These are phyloP conservation scores for Candida oleophila DNA, from an alignment of 805 yeast genomes.

Conservation along the genomic window DNA sequence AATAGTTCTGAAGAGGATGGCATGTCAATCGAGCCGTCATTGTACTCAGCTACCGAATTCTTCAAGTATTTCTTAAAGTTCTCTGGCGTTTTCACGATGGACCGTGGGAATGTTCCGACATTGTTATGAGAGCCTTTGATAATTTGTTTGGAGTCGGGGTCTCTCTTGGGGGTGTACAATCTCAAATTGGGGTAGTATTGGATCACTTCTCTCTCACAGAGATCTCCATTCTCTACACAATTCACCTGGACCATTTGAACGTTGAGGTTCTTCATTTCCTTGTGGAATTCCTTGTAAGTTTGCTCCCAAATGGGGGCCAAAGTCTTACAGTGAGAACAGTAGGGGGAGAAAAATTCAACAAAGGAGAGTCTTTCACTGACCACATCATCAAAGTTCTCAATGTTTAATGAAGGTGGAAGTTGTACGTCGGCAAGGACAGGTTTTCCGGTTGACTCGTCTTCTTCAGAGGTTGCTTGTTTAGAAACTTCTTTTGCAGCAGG, in stretches of 20 bases:
- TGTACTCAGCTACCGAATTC: slow-evolving; percentile 49
- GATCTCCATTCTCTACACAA: slow-evolving; percentile 83
- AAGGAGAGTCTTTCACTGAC: slow-evolving; percentile 61
- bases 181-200: slow-evolving; percentile 67
- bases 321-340: slow-evolving; percentile 76
- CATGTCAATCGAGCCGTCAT: slow-evolving; percentile 34
- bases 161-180: slow-evolving; percentile 60
- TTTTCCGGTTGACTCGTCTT: slow-evolving; percentile 4
- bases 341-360: slow-evolving; percentile 89
- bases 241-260: slow-evolving; percentile 74
- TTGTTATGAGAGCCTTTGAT: slow-evolving; percentile 26
- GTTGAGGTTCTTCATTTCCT: slow-evolving; percentile 42
- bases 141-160: slow-evolving; percentile 22
- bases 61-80: slow-evolving; percentile 53
- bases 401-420: slow-evolving; percentile 53
- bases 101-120: slow-evolving; percentile 47
- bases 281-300: slow-evolving; percentile 51
- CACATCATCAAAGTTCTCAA: slow-evolving; percentile 48
- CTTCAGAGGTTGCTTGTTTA: neutral
- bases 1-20: slow-evolving; percentile 42
- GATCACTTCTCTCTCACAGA: slow-evolving; percentile 70
- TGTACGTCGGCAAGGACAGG: slow-evolving; percentile 10
- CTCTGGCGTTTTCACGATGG: slow-evolving; percentile 45
- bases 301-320: slow-evolving; percentile 83
- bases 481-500: neutral